Evolutionary conservation across 2,329 filamentous ascomycete species (phyloP).

Genomic region (Diaporthe longicolla): DNA sequence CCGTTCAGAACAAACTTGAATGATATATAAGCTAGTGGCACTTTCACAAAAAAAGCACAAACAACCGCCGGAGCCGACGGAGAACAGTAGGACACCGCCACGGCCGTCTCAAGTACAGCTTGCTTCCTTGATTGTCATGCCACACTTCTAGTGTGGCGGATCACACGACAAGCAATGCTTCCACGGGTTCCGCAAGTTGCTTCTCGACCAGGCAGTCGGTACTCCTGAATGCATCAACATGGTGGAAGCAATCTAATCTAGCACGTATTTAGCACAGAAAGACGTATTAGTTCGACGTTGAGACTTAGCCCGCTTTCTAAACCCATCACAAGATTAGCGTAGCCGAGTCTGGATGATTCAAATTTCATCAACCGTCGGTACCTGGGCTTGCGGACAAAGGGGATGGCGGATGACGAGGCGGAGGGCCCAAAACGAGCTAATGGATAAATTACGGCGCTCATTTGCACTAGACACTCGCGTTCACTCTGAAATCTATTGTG

Average conservation of each 20-base stretch:
- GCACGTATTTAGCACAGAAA: not conserved
- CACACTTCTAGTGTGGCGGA: not conserved
- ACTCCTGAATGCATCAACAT: not conserved
- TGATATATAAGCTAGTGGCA: too few species aligned
- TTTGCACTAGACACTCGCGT: not conserved
- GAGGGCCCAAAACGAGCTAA: not conserved
- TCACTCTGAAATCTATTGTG: not conserved
- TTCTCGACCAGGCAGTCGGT: not conserved
- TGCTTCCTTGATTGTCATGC: not conserved
- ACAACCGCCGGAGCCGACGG: not conserved
- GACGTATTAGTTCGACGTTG: conserved; percentile 10
- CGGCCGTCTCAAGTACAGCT: not conserved
- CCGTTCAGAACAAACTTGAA: too few species aligned
- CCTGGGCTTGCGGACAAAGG: conserved; percentile 21
- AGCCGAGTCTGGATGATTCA: not conserved
- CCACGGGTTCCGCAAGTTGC: not conserved
- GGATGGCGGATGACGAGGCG: not conserved
- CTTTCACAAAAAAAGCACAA: not conserved
- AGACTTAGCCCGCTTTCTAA: conserved; percentile 25
- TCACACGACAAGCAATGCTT: not conserved
- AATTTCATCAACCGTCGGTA: not conserved
- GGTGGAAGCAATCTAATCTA: conserved; percentile 3
- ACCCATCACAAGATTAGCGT: conserved; percentile 21
- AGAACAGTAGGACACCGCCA: not conserved
- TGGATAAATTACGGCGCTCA: not conserved